Percentiles rank a stretch among this genome's conserved stretches.
phyloP scores from a whole-genome alignment of 2,329 filamentous ascomycete genomes.

The Dactylonectria estremocensis region DNA sequence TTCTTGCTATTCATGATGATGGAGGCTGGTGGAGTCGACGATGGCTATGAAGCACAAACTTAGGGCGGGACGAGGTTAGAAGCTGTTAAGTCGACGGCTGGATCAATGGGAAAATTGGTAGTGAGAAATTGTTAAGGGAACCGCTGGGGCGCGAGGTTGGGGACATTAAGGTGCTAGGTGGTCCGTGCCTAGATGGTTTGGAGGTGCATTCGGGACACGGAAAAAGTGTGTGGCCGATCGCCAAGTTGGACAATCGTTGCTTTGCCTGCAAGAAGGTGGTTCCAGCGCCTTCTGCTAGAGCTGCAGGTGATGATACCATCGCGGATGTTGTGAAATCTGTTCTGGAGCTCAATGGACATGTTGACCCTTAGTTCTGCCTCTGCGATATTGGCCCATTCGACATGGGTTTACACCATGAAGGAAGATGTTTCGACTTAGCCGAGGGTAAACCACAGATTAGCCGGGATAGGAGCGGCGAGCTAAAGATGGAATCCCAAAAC shows the following conservation, averaged over 20 bases:
- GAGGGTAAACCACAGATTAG: conserved; percentile 50
- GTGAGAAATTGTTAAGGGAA: conserved; percentile 55
- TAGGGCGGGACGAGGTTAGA: conserved; percentile 41
- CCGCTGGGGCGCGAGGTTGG: conserved; percentile 42
- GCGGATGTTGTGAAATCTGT: background rate
- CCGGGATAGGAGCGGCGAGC: conserved; percentile 34
- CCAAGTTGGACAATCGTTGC: conserved; percentile 23
- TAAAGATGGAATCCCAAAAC: background rate
- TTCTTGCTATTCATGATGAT: conserved; percentile 68
- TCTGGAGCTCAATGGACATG: background rate
- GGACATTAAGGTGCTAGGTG: conserved; percentile 38
- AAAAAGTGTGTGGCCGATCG: conserved; percentile 25
- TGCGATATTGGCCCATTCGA: background rate
- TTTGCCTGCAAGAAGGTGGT: conserved; percentile 14
- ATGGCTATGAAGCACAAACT: conserved; percentile 36
- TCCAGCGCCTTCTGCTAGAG: conserved; percentile 15
- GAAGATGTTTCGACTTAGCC: conserved; percentile 49
- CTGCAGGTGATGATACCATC: conserved; percentile 9
- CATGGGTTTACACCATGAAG: background rate
- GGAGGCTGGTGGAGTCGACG: conserved; percentile 29
- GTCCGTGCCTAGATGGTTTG: conserved; percentile 47
- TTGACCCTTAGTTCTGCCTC: background rate
- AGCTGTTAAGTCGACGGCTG: conserved; percentile 56
- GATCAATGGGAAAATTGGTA: conserved; percentile 60
- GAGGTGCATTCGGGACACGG: conserved; percentile 26